Conservation (phyloP, 2,329 filamentous ascomycete species). For the Metarhizium sp. region DNA sequence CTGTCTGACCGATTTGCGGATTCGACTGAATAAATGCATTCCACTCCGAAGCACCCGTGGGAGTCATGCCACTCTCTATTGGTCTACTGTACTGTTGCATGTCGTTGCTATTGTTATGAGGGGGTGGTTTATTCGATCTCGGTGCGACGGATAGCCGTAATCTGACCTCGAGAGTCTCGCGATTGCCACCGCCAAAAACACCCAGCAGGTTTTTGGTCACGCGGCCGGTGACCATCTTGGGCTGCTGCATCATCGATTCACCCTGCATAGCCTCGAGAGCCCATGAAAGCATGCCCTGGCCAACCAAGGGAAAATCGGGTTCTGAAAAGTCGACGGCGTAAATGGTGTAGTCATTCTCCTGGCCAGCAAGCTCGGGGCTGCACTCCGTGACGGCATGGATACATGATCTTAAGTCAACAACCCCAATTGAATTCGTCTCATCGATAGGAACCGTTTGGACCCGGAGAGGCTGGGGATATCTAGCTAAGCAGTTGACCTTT, state of each 20-base stretch:
- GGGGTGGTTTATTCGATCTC: slow-evolving; percentile 33
- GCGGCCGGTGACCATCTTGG: slow-evolving; percentile 75
- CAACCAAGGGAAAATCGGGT: slow-evolving; percentile 83
- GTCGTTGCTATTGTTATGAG: slow-evolving; percentile 15
- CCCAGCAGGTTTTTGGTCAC: slow-evolving; percentile 80
- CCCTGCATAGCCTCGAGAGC: slow-evolving; percentile 44
- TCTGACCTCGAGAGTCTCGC: slow-evolving; percentile 88
- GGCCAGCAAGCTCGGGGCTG: slow-evolving; percentile 73
- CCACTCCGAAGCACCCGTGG: slow-evolving; percentile 67
- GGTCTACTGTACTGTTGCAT: slow-evolving; percentile 11
- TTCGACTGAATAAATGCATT: slow-evolving; percentile 66
- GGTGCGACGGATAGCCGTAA: slow-evolving; percentile 74
- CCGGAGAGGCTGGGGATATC: slow-evolving; percentile 69
- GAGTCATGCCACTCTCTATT: slow-evolving; percentile 29
- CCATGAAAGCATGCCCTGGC: slow-evolving; percentile 91
- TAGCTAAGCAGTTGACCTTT: slow-evolving; percentile 81
- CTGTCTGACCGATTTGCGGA: slow-evolving; percentile 35
- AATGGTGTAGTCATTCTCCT: slow-evolving; percentile 79
- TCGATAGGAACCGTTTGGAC: slow-evolving; percentile 77
- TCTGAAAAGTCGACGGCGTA: slow-evolving; percentile 97
- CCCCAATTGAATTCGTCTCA: slow-evolving; percentile 70
- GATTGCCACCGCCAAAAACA: slow-evolving; percentile 72
- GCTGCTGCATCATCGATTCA: slow-evolving; percentile 41
- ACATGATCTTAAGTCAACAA: slow-evolving; percentile 80
- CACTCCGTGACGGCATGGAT: slow-evolving; percentile 67